Conservation (phyloP, 2,329 filamentous ascomycete genomes). For the Epichloe gansuensis region DNA sequence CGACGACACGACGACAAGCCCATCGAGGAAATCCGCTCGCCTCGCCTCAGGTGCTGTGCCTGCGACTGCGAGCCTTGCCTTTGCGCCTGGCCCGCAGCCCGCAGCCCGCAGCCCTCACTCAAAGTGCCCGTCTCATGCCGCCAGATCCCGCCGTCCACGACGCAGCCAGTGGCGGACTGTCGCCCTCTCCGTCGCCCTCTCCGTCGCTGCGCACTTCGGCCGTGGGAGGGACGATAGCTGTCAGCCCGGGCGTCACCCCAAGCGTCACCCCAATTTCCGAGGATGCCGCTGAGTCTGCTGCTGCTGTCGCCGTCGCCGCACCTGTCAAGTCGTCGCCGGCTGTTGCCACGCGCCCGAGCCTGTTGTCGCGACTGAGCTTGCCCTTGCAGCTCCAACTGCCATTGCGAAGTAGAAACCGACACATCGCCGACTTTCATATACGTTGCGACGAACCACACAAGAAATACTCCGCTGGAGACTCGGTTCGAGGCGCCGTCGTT, state of each 20-base stretch:
- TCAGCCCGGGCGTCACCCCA: background rate
- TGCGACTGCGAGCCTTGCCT: slow-evolving; percentile 4
- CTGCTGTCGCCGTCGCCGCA: slow-evolving; percentile 17
- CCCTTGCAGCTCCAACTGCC: slow-evolving; percentile 32
- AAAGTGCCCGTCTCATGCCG: slow-evolving; percentile 13
- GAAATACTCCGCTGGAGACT: slow-evolving; percentile 63
- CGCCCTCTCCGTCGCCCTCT: slow-evolving; percentile 5
- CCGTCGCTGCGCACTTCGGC: slow-evolving; percentile 5
- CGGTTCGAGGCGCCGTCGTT: slow-evolving; percentile 60
- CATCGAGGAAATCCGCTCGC: background rate
- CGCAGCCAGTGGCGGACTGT: slow-evolving; percentile 10
- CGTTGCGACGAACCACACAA: slow-evolving; percentile 65
- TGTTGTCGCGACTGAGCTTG: slow-evolving; percentile 41
- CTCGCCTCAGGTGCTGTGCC: slow-evolving; percentile 1
- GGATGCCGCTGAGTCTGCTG: slow-evolving; percentile 20
- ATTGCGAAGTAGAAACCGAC: slow-evolving; percentile 43
- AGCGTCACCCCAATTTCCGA: slow-evolving; percentile 9
- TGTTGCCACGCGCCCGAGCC: slow-evolving; percentile 18
- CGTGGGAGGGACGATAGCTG: background rate
- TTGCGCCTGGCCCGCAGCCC: slow-evolving; percentile 7
- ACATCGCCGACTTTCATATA: slow-evolving; percentile 68
- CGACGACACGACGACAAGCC: background rate
- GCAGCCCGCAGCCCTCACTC: background rate
- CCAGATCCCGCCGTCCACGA: slow-evolving; percentile 7
- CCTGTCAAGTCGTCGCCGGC: slow-evolving; percentile 8